Evolutionary conservation across 306 rosid species (phyloP).

Genomic region (Prunus salicina): DNA sequence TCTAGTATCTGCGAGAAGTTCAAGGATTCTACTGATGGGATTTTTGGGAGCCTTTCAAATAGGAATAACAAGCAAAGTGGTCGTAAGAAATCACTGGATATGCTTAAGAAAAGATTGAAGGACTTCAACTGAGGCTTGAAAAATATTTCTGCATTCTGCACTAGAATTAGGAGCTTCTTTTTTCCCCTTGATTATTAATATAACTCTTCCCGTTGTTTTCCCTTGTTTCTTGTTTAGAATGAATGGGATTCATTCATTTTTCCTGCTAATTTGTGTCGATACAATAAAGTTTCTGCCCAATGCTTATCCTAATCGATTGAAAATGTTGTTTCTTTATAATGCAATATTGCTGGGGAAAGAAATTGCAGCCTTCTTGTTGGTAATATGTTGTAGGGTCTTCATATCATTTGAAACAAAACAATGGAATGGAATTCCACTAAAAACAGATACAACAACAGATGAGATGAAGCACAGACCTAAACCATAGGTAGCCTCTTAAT

Average conservation of each 20-base stretch:
- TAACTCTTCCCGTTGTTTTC: background rate
- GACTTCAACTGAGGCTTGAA: slow-evolving; percentile 58
- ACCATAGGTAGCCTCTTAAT: too few species aligned
- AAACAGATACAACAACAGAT: too few species aligned
- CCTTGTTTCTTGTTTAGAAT: slow-evolving; percentile 15
- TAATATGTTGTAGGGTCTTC: too few species aligned
- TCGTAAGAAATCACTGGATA: slow-evolving; percentile 88
- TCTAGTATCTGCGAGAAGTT: slow-evolving; percentile 75
- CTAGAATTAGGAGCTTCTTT: slow-evolving; percentile 30
- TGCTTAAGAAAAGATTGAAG: slow-evolving; percentile 80
- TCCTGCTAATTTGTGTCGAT: slow-evolving; percentile 6
- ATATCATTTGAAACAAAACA: too few species aligned
- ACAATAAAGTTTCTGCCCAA: background rate
- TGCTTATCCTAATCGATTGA: background rate
- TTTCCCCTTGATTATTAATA: background rate
- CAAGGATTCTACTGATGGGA: slow-evolving; percentile 79
- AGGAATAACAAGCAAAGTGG: slow-evolving; percentile 72
- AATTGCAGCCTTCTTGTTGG: background rate
- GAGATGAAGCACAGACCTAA: too few species aligned
- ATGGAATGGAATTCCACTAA: background rate
- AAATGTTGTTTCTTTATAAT: background rate
- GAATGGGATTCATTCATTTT: slow-evolving; percentile 9
- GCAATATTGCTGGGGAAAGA: background rate
- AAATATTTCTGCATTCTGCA: slow-evolving; percentile 31
- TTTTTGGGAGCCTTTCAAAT: slow-evolving; percentile 80